A percentile compares a stretch with the other conserved stretches of the same genome.
These are phyloP conservation scores for Chaetomium fimeti DNA, from an alignment of 495 filamentous ascomycete species.

Conservation along the genomic window DNA sequence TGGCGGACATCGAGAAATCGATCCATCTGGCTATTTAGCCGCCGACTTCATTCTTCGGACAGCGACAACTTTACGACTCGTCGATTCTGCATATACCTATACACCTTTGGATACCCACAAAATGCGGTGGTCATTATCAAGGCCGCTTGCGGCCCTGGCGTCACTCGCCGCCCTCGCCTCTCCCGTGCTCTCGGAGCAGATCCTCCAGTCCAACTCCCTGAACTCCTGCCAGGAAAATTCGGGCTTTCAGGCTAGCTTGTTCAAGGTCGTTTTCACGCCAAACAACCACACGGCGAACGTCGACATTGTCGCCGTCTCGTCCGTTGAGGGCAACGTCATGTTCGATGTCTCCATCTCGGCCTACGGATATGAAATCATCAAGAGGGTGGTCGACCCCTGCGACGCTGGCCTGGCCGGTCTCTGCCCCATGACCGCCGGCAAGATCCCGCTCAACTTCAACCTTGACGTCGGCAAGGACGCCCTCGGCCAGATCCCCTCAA, in stretches of 20 bases:
- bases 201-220: slow-evolving; percentile 69
- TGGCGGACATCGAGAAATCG: slow-evolving; percentile 3
- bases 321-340: slow-evolving; percentile 77
- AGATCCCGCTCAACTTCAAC: slow-evolving; percentile 74
- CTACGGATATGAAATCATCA: slow-evolving; percentile 74
- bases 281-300: slow-evolving; percentile 69
- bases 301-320: slow-evolving; percentile 78
- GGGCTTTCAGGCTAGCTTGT: slow-evolving; percentile 76
- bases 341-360: slow-evolving; percentile 75
- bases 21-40: neutral
- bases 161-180: slow-evolving; percentile 35
- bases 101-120: slow-evolving; percentile 6
- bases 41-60: slow-evolving; percentile 3
- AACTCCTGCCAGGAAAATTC: slow-evolving; percentile 76
- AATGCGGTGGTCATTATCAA: slow-evolving; percentile 41
- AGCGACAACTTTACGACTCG: neutral
- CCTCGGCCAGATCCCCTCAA: slow-evolving; percentile 67
- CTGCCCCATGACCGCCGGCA: slow-evolving; percentile 90
- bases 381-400: slow-evolving; percentile 73
- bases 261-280: slow-evolving; percentile 77
- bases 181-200: slow-evolving; percentile 33
- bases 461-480: slow-evolving; percentile 59
- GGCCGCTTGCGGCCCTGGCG: slow-evolving; percentile 40
- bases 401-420: slow-evolving; percentile 65
- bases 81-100: neutral